Evolutionary conservation across 2,329 filamentous ascomycete species (phyloP), one percentile per base, ranked within the genome.

Genomic region (Tolypocladium cylindrosporum): DNA sequence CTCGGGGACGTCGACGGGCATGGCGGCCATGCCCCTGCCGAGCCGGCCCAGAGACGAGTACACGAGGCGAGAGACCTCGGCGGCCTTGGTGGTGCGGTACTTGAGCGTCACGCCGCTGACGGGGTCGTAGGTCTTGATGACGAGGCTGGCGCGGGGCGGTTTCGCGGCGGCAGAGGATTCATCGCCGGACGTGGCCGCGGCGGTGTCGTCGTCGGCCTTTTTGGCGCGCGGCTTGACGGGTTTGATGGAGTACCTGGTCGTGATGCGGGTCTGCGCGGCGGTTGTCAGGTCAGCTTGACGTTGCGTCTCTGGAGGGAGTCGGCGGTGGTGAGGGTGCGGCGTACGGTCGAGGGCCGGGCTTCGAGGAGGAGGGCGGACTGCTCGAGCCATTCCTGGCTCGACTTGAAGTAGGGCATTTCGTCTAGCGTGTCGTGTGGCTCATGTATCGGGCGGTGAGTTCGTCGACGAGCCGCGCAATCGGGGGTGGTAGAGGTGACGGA

Each of bases 61-160:
- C 58, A 99, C 83, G 66, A 99, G 75, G 36, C 94, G 80, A 31
- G 88, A 87, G 11, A 99, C 91, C 75, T 97, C 93, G 24, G 90
- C 90, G 24, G 89, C 90, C 74, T 96, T 96, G 69, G 87, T 88
- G 41, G 94, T 99, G 70, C 84, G 82, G 79, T 97, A 97, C 75
- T 97, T 96, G 62, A 99, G 81, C 61, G 87, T 87, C 59, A 87
- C 86, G 67, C 94, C 94, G 57, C 86, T 88, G 48, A 77, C 77
- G 0, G 94, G 89, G 71, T 97, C 90, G 76, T 86, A 97, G 5
- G 94, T 94, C 77, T 96, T 97, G 61, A 99, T 77, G 4, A 86
- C 87, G 55, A 99, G 86, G 57, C 80, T 83, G 63, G 88, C 91
- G 63, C 81, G 81, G 5, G 86, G 78, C 2, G 83, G 75, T 57